Evolutionary conservation across 73 alveolate genomes (phyloP).

Genomic region (Paramecium sexaurelia): DNA sequence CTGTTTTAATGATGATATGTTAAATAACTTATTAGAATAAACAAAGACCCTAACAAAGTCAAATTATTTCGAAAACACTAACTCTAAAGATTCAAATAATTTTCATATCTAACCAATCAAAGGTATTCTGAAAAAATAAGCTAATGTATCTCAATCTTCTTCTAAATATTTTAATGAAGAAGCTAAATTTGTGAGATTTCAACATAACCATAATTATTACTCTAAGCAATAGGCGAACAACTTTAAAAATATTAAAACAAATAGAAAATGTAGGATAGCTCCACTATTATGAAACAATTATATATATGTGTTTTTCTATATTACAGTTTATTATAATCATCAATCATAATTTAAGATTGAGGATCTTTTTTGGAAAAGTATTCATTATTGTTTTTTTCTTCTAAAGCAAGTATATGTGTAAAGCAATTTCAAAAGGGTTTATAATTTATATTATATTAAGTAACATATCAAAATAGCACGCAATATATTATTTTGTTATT

Average conservation of each 20-base stretch:
- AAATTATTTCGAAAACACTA: not conserved
- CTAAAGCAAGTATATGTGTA: not conserved
- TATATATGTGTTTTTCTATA: not conserved
- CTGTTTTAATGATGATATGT: not conserved
- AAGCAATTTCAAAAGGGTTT: not conserved
- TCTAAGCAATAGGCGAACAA: not conserved
- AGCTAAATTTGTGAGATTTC: not conserved
- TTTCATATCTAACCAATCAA: not conserved
- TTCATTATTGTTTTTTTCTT: not conserved
- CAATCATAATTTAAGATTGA: not conserved
- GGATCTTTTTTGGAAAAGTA: not conserved
- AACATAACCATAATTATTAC: not conserved
- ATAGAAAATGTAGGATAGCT: not conserved
- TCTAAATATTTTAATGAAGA: not conserved
- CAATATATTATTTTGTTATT: not conserved
- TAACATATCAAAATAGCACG: not conserved
- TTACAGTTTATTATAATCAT: not conserved
- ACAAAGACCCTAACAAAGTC: not conserved
- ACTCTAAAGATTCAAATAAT: not conserved
- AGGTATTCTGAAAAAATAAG: not conserved
- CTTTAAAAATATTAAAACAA: not conserved
- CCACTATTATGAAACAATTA: not conserved
- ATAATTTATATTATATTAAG: not conserved
- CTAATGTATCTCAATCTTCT: not conserved
- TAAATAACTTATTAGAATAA: too few species aligned